Evolutionary conservation across 805 yeast genomes (phyloP).

Genomic region (Torulaspora microellipsoides): DNA sequence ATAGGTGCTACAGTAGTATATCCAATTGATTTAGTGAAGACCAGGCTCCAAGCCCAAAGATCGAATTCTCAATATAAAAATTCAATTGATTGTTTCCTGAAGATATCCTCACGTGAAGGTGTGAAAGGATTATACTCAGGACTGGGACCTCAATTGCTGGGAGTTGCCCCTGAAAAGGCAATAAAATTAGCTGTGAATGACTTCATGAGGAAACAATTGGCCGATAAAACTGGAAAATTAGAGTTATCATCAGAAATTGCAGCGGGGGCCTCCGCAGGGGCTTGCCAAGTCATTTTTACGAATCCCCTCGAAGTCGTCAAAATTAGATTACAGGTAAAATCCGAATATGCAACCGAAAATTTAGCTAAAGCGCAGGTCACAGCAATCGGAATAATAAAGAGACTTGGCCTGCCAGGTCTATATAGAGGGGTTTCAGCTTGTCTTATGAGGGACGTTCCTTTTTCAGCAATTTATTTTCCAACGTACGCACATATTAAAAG

Average conservation of each 20-base stretch:
- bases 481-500: slow-evolving; percentile 90
- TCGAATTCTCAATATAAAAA: slow-evolving; percentile 65
- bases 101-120: slow-evolving; percentile 76
- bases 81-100: slow-evolving; percentile 79
- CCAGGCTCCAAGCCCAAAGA: slow-evolving; percentile 96
- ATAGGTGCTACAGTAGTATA: slow-evolving; percentile 97
- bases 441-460: slow-evolving; percentile 90
- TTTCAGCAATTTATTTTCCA: slow-evolving; percentile 95
- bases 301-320: slow-evolving; percentile 95
- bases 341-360: slow-evolving; percentile 50
- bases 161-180: slow-evolving; percentile 98
- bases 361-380: slow-evolving; percentile 33
- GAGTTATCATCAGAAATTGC: slow-evolving; percentile 61
- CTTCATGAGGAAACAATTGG: slow-evolving; percentile 67
- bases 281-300: slow-evolving; percentile 92
- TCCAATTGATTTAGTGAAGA: slow-evolving; percentile 93
- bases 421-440: slow-evolving; percentile 93
- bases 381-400: slow-evolving; percentile 62
- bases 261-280: slow-evolving; percentile 95
- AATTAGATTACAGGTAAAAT: slow-evolving; percentile 91
- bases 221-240: slow-evolving; percentile 46
- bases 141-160: slow-evolving; percentile 86
- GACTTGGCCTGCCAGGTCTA: slow-evolving; percentile 77
- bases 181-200: slow-evolving; percentile 94
- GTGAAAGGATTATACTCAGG: slow-evolving; percentile 86